These are phyloP conservation scores for Rhynchosporium secalis DNA, from an alignment of 2,329 filamentous ascomycete species.

Conservation along the genomic window DNA sequence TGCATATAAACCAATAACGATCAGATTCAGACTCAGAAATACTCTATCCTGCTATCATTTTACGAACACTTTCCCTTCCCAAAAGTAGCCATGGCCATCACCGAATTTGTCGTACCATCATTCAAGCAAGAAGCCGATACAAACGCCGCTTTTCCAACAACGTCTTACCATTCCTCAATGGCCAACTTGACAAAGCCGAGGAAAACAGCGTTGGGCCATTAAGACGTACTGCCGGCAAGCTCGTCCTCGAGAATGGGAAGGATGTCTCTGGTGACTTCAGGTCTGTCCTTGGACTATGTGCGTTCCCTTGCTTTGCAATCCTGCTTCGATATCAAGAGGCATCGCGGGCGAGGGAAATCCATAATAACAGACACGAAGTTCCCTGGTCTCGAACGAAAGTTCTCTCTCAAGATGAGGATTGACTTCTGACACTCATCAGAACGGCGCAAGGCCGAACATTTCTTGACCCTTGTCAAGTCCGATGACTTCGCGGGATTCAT, in stretches of 20 bases:
- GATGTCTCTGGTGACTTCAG: conserved; percentile 9
- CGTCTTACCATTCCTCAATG: background rate
- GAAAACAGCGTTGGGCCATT: background rate
- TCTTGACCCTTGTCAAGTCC: conserved; percentile 14
- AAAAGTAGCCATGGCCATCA: conserved; percentile 15
- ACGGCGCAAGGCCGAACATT: conserved; percentile 15
- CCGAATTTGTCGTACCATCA: conserved; percentile 15
- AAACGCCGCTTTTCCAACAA: background rate
- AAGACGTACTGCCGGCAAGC: background rate
- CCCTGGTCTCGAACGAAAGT: no score
- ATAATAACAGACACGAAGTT: no score
- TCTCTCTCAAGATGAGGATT: background rate
- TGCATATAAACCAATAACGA: no score
- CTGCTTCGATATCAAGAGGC: no score
- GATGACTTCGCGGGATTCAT: conserved; percentile 15
- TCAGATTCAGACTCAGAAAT: no score
- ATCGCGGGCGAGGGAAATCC: no score
- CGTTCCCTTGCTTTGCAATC: background rate
- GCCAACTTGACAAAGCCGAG: background rate
- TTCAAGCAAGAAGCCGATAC: conserved; percentile 16
- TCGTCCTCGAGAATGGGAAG: conserved; percentile 17
- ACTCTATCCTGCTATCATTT: no score
- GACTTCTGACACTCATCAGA: conserved; percentile 7
- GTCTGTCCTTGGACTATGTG: conserved; percentile 17
- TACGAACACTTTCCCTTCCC: background rate